Conservation (phyloP, 352 stramenopile species). For the Globisporangium paddicum region DNA sequence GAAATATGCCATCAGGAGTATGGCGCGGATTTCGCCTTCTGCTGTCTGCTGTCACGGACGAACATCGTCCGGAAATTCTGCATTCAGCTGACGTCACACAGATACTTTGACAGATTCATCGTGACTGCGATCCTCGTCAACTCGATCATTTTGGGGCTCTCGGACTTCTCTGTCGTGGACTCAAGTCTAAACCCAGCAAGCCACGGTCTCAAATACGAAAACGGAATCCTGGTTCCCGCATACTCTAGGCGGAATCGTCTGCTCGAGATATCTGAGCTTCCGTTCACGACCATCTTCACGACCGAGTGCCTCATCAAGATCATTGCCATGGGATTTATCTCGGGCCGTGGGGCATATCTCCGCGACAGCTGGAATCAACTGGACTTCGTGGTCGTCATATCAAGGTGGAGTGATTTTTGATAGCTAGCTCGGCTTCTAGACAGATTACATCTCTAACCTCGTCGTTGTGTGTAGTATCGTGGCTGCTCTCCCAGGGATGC, state of each 20-base stretch:
- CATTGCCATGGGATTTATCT: constrained; percentile 74
- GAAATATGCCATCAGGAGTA: constrained; percentile 18
- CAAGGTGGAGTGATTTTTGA: constrained; percentile 35
- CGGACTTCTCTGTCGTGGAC: constrained; percentile 79
- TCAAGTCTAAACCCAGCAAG: constrained; percentile 55
- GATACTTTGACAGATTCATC: constrained; percentile 84
- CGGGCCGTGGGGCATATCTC: constrained; percentile 63
- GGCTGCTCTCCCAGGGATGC: constrained; percentile 47
- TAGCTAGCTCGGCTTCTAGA: neutral
- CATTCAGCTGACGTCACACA: constrained; percentile 42
- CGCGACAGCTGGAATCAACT: constrained; percentile 89
- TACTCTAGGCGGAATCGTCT: constrained; percentile 53
- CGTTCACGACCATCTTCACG: constrained; percentile 89
- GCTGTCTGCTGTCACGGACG: constrained; percentile 33
- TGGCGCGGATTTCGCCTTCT: constrained; percentile 47
- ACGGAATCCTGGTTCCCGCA: constrained; percentile 29
- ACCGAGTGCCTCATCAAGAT: constrained; percentile 90
- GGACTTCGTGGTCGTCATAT: constrained; percentile 91
- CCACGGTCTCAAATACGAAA: constrained; percentile 26
- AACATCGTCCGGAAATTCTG: constrained; percentile 45
- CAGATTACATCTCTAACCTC: neutral
- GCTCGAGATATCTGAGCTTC: constrained; percentile 64
- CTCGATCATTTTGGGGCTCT: constrained; percentile 83
- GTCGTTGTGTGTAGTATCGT: constrained; percentile 32
- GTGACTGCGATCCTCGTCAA: constrained; percentile 84